Base-by-base conservation (phyloP, 192 early-diverging fungal genomes). In the Rhizophagus clarus region DNA sequence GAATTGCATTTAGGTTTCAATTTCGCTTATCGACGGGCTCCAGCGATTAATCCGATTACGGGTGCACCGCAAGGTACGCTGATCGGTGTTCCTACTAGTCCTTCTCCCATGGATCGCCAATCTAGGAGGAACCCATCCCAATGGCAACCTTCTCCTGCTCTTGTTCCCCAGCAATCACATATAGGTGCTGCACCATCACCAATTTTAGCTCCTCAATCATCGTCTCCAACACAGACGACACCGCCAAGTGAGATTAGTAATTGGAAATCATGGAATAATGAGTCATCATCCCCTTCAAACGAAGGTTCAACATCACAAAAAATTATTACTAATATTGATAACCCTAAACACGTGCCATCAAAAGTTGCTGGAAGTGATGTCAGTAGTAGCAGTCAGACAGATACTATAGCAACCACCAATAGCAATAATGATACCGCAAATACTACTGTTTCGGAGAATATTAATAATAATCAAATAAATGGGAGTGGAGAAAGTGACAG, bases 11-110 rank as follows among this genome's bases (percentile, higher is more conserved):
- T 80, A 86, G 85, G 85, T 22, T 89, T 91, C 63, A 91, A 89
- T 76, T 91, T 91, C 42, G 82, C 88, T 37, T 89, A 91, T 74
- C 86, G 89, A 64, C 81, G 87, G 51, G 85, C 77, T 42, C 62
- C n/a, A 45, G 10, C 20, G 6, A 29, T 12, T 28, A 26, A 60
- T 61, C 22, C 31, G 24, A 31, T 70, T 22, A 24, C 7, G 0
- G 67, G 67, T 14, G 24, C 22, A 17, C 26, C 76, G 29, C 61
- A 24, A 67, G 68, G 31, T 26, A 32, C 64, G 1, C 28, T 8
- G 14, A 51, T 32, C 12, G 60, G 40, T 11, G 37, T 31, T 6
- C 77, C 66, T 22, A 42, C 20, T 8, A 79, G 67, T 28, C 66
- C 66, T 34, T 40, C 22, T 26, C 5, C 40, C 24, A 17, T 28